Percentiles rank a stretch among this genome's conserved stretches.
These are phyloP conservation scores for sweet orange (Citrus sinensis) DNA, from an alignment of 345 rosid genomes.

Conservation along the genomic window DVS_A1.0 CM039167.1:1941501-1942000, in stretches of 20 bases:
- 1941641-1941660: background rate
- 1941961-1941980: background rate
- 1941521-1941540: too few species aligned
- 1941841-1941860: background rate
- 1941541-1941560: too few species aligned
- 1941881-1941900: background rate
- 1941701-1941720: background rate
- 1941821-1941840: background rate
- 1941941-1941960: background rate
- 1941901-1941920: background rate
- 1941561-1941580: background rate
- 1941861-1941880: background rate
- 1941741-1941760: background rate
- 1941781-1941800: background rate
- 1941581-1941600: too few species aligned
- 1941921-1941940: background rate
- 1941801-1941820: background rate
- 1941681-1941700: background rate
- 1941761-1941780: background rate
- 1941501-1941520: too few species aligned
- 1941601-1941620: background rate
- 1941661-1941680: background rate
- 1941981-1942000: conserved; percentile 5
- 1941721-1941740: background rate
- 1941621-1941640: background rate